phyloP scores from a whole-genome alignment of 106 monocot species.

The Dioscorea dumetorum region DNA sequence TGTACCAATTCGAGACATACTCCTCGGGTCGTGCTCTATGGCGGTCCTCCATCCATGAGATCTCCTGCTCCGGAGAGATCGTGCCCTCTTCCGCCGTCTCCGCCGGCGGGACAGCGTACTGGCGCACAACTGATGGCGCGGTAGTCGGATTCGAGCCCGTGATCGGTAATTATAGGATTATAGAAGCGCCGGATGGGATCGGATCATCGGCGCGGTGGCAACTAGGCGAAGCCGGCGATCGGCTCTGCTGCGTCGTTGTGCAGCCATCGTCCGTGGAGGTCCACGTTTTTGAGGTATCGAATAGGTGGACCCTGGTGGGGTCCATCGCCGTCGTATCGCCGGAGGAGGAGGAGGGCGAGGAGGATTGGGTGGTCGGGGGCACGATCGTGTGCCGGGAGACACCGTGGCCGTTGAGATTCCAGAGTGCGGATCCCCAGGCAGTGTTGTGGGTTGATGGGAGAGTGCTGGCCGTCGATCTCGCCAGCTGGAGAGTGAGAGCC shows the following conservation, averaged over 20 bases:
- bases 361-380: too few relatives aligned
- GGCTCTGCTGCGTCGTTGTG: conserved; percentile 13
- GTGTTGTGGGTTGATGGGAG: conserved; percentile 12
- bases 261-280: conserved; percentile 1
- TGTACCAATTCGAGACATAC: conserved; percentile 6
- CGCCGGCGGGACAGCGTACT: conserved; percentile 6
- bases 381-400: conserved; percentile 6
- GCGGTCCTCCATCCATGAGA: not conserved
- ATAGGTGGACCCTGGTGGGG: conserved; percentile 5
- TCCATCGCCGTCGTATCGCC: not conserved
- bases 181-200: not conserved
- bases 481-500: conserved; percentile 7
- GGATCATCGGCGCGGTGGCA: conserved; percentile 6
- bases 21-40: conserved; percentile 1
- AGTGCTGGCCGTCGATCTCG: conserved; percentile 10
- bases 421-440: conserved; percentile 16
- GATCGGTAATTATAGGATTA: not conserved
- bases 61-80: not conserved
- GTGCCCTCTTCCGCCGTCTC: conserved; percentile 16
- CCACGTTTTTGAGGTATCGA: not conserved
- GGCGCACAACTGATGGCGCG: not conserved
- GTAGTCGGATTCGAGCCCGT: conserved; percentile 10
- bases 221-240: conserved; percentile 5
- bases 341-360: not conserved
- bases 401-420: conserved; percentile 14